Evolutionary conservation across 2,329 filamentous ascomycete genomes (phyloP).

Genomic region (Arthrobotrys pseudoclavata): DNA sequence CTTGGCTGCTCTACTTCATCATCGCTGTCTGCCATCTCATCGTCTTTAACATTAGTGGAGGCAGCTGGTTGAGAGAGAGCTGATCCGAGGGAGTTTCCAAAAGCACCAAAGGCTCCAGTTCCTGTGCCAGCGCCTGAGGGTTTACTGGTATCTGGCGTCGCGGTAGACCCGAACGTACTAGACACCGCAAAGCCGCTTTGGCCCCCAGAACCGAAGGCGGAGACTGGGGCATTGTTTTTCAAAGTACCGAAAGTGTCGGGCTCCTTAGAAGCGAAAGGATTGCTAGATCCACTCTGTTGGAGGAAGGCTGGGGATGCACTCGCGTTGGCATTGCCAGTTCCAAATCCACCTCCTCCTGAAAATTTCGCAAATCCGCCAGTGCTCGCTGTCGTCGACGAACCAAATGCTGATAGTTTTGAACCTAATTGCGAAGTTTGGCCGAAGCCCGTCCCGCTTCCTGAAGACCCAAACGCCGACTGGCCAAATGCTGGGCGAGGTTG

Average conservation of each 20-base stretch:
- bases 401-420: conserved; percentile 68
- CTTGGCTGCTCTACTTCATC: conserved; percentile 53
- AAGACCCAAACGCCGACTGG: conserved; percentile 58
- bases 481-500: conserved; percentile 60
- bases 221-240: conserved; percentile 20
- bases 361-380: conserved; percentile 52
- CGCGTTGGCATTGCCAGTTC: conserved; percentile 8
- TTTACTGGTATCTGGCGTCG: conserved; percentile 43
- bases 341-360: conserved; percentile 47
- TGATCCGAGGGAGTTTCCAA: conserved; percentile 49
- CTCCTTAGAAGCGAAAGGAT: conserved; percentile 48
- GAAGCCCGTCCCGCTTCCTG: conserved; percentile 57
- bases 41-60: conserved; percentile 58
- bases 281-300: conserved; percentile 43
- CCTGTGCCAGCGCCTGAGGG: conserved; percentile 8
- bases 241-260: conserved; percentile 48
- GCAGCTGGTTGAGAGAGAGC: conserved; percentile 57
- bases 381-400: conserved; percentile 62
- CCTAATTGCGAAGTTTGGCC: conserved; percentile 63
- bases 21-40: conserved; percentile 59
- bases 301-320: conserved; percentile 48
- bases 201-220: conserved; percentile 27
- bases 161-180: conserved; percentile 53
- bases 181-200: conserved; percentile 29
- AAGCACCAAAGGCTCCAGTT: conserved; percentile 50